Conservation (phyloP, 305 asterid species). For the Solanum hybrid region DNA sequence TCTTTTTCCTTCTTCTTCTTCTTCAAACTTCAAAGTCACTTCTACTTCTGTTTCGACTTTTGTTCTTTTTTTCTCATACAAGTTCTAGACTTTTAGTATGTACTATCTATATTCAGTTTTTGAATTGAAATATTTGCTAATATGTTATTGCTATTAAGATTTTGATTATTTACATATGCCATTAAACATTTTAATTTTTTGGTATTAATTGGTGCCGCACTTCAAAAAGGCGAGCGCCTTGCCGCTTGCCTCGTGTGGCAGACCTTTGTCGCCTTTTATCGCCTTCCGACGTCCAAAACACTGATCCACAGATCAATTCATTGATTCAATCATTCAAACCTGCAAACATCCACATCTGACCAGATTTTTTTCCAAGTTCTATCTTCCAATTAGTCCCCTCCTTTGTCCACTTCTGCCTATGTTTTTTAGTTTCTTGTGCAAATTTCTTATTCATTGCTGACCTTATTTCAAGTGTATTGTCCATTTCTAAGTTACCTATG, state of each 20-base stretch:
- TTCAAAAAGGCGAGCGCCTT: neutral
- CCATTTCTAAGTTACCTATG: no score
- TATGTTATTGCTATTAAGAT: neutral
- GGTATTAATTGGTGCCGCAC: neutral
- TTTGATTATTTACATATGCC: neutral
- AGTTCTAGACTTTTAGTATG: neutral
- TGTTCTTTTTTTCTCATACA: neutral
- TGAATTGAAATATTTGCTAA: neutral
- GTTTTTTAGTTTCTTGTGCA: no score
- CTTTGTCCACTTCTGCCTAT: no score
- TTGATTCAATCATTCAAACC: no score
- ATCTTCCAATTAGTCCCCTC: no score
- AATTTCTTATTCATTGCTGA: no score
- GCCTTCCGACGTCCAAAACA: neutral
- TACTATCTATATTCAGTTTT: neutral
- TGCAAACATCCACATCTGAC: no score
- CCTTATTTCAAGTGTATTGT: no score
- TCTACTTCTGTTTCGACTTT: neutral
- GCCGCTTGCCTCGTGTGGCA: neutral
- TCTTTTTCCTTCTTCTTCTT: neutral
- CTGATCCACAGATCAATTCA: neutral
- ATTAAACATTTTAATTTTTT: no score
- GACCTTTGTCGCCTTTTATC: neutral
- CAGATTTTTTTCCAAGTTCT: no score
- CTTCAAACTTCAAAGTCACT: neutral